These are phyloP conservation scores for Ceratobasidium sp. DNA, from an alignment of 1,284 basidiomycete genomes.

Conservation along the genomic window DNA sequence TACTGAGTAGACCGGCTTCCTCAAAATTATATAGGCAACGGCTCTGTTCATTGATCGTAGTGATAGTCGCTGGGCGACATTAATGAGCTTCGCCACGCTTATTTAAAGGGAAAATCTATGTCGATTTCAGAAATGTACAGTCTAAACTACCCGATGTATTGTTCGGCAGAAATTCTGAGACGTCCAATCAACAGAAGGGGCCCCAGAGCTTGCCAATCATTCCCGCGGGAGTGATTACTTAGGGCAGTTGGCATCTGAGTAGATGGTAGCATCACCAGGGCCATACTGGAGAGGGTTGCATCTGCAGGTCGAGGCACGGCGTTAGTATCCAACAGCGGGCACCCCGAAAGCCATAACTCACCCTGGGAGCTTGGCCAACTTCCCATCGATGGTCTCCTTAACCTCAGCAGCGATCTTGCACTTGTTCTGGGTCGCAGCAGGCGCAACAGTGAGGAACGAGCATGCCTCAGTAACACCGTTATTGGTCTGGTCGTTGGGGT, in stretches of 20 bases:
- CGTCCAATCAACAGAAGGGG: not conserved
- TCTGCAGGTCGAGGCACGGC: not conserved
- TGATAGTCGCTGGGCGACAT: too few species aligned
- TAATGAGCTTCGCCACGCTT: too few species aligned
- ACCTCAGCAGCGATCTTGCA: too few species aligned
- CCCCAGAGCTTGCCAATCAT: not conserved
- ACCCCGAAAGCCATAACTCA: conserved; percentile 10
- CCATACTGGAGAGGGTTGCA: conserved; percentile 54
- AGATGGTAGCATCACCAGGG: conserved; percentile 48
- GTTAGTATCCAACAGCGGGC: not conserved
- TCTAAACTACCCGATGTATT: too few species aligned
- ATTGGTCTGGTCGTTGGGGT: too few species aligned
- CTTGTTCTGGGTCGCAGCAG: too few species aligned
- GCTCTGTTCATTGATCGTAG: too few species aligned
- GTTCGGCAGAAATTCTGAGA: not conserved
- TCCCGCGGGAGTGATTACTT: not conserved
- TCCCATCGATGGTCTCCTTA: too few species aligned
- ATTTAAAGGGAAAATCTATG: not conserved
- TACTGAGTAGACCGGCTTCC: too few species aligned
- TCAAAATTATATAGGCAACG: too few species aligned
- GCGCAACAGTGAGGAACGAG: too few species aligned
- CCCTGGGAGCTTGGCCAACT: conserved; percentile 52
- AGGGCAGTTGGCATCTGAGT: conserved; percentile 45
- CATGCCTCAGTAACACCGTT: too few species aligned
- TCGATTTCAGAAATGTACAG: not conserved